phyloP scores from a whole-genome alignment of 2,329 filamentous ascomycete species.

The Thermothelomyces thermophilus region DNA sequence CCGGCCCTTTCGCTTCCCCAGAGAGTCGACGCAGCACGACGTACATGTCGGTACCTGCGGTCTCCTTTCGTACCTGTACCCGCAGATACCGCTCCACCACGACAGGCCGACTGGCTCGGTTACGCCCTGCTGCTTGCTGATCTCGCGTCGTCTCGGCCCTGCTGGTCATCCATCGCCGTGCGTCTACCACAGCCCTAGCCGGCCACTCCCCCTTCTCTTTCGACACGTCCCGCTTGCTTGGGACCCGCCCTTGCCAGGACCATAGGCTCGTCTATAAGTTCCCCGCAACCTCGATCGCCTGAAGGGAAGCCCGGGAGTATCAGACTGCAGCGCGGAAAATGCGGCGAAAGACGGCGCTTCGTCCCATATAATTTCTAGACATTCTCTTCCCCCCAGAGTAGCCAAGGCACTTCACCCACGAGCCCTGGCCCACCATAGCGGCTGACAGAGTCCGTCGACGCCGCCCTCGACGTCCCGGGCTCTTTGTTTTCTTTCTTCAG shows the following conservation, averaged over 20 bases:
- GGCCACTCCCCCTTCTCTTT: constrained; percentile 15
- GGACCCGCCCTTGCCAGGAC: constrained; percentile 18
- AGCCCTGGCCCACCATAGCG: constrained; percentile 15
- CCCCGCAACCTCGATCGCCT: constrained; percentile 23
- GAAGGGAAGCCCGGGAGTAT: constrained; percentile 12
- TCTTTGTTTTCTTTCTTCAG: not conserved
- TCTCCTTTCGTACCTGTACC: constrained; percentile 30
- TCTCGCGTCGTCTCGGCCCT: constrained; percentile 20
- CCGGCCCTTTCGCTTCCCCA: constrained; percentile 29
- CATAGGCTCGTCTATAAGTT: constrained; percentile 22
- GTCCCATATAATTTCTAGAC: constrained; percentile 21
- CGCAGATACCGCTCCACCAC: constrained; percentile 21
- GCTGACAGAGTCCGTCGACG: not conserved
- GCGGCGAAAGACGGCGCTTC: constrained; percentile 23
- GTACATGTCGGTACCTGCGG: constrained; percentile 28
- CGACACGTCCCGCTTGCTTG: constrained; percentile 15
- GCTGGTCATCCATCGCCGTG: constrained; percentile 23
- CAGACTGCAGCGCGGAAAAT: constrained; percentile 25
- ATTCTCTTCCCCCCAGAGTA: constrained; percentile 7
- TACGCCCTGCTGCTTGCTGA: constrained; percentile 25
- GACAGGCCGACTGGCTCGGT: constrained; percentile 18
- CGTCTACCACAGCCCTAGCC: constrained; percentile 17
- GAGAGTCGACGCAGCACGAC: constrained; percentile 24
- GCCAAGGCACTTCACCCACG: constrained; percentile 15
- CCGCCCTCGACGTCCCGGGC: not conserved